Conservation (phyloP, 208 protist genomes). For the Borovskyia barvae region DNA sequence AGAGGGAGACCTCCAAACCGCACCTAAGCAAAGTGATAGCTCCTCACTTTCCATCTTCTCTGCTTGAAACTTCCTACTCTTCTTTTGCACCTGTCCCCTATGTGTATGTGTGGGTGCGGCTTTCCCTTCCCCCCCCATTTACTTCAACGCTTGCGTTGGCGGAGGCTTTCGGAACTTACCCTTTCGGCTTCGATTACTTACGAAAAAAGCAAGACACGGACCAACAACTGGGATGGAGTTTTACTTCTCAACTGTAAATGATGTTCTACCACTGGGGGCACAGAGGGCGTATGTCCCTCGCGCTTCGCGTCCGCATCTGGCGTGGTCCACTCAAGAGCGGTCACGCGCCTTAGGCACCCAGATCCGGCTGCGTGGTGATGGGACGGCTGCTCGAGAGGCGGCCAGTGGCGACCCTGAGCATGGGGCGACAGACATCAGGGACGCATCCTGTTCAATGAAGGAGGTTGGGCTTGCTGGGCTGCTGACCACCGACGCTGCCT, state of each 20-base stretch:
- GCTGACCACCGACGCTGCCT: constrained; percentile 36
- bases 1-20: too few species aligned
- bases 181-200: not conserved
- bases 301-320: constrained; percentile 46
- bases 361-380: constrained; percentile 22
- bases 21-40: too few species aligned
- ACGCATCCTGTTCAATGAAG: not conserved
- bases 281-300: constrained; percentile 44
- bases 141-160: not conserved
- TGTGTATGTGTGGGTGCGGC: not conserved
- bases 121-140: not conserved
- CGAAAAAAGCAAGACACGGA: not conserved
- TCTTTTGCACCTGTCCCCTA: too few species aligned
- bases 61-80: too few species aligned
- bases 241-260: constrained; percentile 31
- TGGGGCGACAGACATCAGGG: constrained; percentile 7
- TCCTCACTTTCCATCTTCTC: too few species aligned
- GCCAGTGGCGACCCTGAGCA: constrained; percentile 8
- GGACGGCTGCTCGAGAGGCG: constrained; percentile 19
- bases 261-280: constrained; percentile 24
- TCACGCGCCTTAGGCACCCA: constrained; percentile 8
- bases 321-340: constrained; percentile 11
- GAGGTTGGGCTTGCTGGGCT: constrained; percentile 18
- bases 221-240: not conserved
- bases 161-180: not conserved